Conservation (phyloP, 2,329 filamentous ascomycete genomes). For the Juglanconis sp. region DNA sequence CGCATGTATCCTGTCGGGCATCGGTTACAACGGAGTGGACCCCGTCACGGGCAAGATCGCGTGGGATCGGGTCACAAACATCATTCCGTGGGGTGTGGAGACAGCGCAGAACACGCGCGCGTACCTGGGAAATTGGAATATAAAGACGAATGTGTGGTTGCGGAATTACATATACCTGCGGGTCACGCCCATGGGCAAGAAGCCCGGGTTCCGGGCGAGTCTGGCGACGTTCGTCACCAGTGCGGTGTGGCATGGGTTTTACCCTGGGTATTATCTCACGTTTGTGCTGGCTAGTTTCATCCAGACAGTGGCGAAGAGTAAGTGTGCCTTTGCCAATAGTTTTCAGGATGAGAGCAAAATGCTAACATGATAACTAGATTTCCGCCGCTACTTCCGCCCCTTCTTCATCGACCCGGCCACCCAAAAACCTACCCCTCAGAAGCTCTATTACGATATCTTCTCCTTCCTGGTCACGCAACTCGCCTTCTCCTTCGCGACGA, state of each 20-base stretch:
- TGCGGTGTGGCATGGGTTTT: constrained; percentile 97
- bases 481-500: constrained; percentile 77
- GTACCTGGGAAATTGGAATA: constrained; percentile 93
- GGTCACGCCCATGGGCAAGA: constrained; percentile 91
- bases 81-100: constrained; percentile 82
- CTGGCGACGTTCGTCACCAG: constrained; percentile 92
- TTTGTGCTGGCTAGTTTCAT: constrained; percentile 89
- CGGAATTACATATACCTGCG: constrained; percentile 94
- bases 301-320: constrained; percentile 92
- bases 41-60: constrained; percentile 77
- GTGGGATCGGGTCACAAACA: constrained; percentile 89
- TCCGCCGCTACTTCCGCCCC: constrained; percentile 82
- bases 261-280: constrained; percentile 89
- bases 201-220: constrained; percentile 92
- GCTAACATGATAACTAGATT: constrained; percentile 54
- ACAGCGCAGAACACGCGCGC: constrained; percentile 88
- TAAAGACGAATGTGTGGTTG: constrained; percentile 97
- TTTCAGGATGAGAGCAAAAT: constrained; percentile 17
- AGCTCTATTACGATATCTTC: constrained; percentile 81
- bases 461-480: constrained; percentile 75
- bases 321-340: constrained; percentile 32
- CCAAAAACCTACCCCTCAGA: constrained; percentile 63
- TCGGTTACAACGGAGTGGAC: constrained; percentile 93
- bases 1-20: constrained; percentile 85
- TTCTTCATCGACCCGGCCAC: constrained; percentile 85